Percentiles rank a stretch among this genome's conserved stretches.
phyloP scores from a whole-genome alignment of 2,329 filamentous ascomycete genomes.

The Penicillium sp. region DNA sequence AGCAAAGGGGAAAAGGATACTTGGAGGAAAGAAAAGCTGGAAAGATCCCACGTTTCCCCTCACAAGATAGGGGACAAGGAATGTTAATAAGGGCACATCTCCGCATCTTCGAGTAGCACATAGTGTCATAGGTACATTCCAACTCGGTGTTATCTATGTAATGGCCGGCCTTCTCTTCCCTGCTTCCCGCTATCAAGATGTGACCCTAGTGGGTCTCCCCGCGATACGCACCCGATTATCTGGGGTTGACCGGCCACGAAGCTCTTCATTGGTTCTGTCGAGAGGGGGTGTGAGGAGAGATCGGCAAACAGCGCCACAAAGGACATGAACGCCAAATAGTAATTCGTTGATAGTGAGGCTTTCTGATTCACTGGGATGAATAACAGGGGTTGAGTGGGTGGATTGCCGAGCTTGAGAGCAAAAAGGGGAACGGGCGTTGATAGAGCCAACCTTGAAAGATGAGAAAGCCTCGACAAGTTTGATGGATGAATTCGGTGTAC shows the following conservation, averaged over 20 bases:
- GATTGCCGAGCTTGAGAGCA: background rate
- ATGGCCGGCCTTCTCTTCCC: background rate
- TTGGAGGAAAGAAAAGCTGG: background rate
- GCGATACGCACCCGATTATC: slow-evolving; percentile 22
- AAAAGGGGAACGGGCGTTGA: background rate
- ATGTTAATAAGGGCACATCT: background rate
- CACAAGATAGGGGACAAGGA: background rate
- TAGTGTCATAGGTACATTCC: background rate
- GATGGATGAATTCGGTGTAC: background rate
- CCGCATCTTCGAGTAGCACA: background rate
- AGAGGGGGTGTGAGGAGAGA: slow-evolving; percentile 19
- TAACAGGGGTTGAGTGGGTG: background rate
- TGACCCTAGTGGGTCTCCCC: slow-evolving; percentile 9
- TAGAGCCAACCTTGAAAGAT: background rate
- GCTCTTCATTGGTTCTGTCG: slow-evolving; percentile 7
- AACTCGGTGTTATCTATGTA: slow-evolving; percentile 12
- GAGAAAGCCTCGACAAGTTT: background rate
- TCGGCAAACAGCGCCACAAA: slow-evolving; percentile 10
- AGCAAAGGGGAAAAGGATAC: background rate
- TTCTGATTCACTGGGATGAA: background rate
- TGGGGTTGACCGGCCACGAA: slow-evolving; percentile 12
- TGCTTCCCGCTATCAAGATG: slow-evolving; percentile 12
- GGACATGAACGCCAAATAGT: background rate
- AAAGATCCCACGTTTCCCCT: background rate
- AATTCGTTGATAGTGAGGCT: background rate